Percentiles rank a stretch among this genome's conserved stretches.
phyloP scores from a whole-genome alignment of 148 eudicot genomes.

The Mesembryanthemum crystallinum region DNA sequence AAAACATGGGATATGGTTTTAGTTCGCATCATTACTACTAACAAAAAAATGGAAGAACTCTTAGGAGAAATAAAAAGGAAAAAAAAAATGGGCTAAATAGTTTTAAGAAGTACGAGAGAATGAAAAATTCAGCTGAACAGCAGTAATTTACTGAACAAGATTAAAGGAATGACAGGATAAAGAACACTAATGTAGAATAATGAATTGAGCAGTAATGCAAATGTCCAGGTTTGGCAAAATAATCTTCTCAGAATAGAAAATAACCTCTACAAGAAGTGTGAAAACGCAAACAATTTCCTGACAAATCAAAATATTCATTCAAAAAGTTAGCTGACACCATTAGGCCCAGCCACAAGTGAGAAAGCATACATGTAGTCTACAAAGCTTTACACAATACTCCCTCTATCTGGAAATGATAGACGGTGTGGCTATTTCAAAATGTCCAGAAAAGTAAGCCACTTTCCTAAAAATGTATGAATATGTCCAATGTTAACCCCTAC shows the following conservation, averaged over 20 bases:
- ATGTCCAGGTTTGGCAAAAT: too few species aligned
- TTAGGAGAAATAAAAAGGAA: too few species aligned
- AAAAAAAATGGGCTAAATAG: background rate
- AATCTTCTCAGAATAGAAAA: background rate
- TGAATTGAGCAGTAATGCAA: too few species aligned
- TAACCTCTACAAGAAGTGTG: background rate
- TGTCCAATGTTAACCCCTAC: too few species aligned
- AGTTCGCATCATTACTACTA: constrained; percentile 6
- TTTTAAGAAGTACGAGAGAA: background rate
- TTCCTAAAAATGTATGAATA: too few species aligned
- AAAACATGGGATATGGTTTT: constrained; percentile 8
- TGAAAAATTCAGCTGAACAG: background rate
- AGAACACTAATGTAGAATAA: background rate
- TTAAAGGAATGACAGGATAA: background rate
- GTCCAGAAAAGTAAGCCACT: background rate
- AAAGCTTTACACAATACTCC: background rate
- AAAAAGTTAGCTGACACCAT: background rate
- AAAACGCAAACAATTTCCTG: background rate
- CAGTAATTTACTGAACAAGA: background rate
- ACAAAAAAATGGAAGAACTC: background rate
- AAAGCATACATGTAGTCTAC: background rate
- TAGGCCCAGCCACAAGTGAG: background rate
- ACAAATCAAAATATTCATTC: background rate
- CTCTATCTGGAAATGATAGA: too few species aligned
- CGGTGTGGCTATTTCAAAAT: background rate